These are phyloP conservation scores for Aspergillus aculeatinus DNA, from an alignment of 2,329 filamentous ascomycete species.

Conservation along the genomic window DNA sequence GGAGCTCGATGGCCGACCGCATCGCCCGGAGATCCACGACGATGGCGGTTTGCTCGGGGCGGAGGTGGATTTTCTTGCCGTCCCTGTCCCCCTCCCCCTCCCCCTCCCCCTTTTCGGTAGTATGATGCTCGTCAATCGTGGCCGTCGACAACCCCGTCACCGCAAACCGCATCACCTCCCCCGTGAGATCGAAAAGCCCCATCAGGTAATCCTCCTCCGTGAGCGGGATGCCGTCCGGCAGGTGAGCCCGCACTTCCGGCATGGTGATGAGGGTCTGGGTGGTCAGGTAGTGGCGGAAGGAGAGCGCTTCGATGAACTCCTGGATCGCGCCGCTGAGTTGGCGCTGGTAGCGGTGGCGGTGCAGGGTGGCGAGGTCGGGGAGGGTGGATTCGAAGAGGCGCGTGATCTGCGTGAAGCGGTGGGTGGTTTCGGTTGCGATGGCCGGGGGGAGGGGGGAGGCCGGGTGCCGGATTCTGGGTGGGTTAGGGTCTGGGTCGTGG, in stretches of 20 bases:
- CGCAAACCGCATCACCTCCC: conserved; percentile 95
- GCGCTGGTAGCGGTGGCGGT: conserved; percentile 76
- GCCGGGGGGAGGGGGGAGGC: conserved; percentile 56
- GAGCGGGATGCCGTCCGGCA: conserved; percentile 58
- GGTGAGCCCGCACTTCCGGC: conserved; percentile 53
- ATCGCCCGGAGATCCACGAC: conserved; percentile 78
- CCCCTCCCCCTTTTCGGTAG: conserved; percentile 32
- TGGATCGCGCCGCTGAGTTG: conserved; percentile 80
- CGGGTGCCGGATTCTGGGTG: background rate
- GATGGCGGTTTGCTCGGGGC: conserved; percentile 59
- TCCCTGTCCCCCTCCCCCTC: conserved; percentile 8
- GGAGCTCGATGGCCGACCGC: conserved; percentile 71
- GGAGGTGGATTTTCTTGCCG: conserved; percentile 19
- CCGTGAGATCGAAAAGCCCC: conserved; percentile 89
- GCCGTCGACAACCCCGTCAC: conserved; percentile 81
- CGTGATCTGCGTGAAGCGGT: conserved; percentile 69
- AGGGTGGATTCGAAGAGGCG: conserved; percentile 67
- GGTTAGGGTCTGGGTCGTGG: conserved; percentile 26
- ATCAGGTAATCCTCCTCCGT: conserved; percentile 84
- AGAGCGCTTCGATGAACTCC: conserved; percentile 89
- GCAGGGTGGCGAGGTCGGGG: conserved; percentile 72
- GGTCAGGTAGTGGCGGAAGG: conserved; percentile 83
- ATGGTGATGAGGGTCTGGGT: conserved; percentile 72
- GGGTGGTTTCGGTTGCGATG: conserved; percentile 68
- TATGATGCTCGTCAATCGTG: conserved; percentile 30